Conservation (phyloP, 129 eudicot species). For the Kitagawia praeruptora region DNA sequence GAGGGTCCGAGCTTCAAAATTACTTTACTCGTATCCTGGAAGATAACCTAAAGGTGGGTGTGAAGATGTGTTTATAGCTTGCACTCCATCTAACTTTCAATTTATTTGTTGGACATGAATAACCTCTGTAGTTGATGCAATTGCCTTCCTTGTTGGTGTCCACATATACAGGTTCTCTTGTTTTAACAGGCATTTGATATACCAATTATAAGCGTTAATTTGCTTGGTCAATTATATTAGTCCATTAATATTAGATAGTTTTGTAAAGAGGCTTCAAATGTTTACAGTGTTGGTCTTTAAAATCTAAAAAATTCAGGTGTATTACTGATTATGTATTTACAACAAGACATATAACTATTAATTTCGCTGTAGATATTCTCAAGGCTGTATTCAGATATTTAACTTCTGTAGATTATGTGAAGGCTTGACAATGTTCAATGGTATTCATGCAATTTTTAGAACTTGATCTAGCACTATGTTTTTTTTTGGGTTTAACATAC, state of each 20-base stretch:
- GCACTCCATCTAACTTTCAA: too few relatives aligned
- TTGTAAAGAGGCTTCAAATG: background rate
- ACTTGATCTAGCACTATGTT: background rate
- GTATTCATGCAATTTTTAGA: background rate
- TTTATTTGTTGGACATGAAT: background rate
- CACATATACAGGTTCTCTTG: background rate
- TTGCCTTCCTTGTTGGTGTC: background rate
- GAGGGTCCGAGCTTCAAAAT: conserved; percentile 96
- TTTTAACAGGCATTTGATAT: background rate
- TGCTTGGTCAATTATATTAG: background rate
- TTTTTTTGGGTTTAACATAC: background rate
- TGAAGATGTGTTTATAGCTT: background rate
- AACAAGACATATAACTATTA: background rate
- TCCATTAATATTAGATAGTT: background rate
- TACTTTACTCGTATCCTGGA: conserved; percentile 92
- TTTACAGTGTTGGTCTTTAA: background rate
- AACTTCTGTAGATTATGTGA: background rate
- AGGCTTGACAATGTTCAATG: background rate
- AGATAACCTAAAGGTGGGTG: conserved; percentile 79
- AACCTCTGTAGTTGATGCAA: background rate
- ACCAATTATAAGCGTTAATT: background rate
- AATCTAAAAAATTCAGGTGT: background rate
- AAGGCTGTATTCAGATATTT: background rate
- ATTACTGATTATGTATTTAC: too few relatives aligned
- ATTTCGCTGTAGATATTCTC: too few relatives aligned